Conservation (phyloP, 2,329 filamentous ascomycete species). For the Fusarium sp. region DNA sequence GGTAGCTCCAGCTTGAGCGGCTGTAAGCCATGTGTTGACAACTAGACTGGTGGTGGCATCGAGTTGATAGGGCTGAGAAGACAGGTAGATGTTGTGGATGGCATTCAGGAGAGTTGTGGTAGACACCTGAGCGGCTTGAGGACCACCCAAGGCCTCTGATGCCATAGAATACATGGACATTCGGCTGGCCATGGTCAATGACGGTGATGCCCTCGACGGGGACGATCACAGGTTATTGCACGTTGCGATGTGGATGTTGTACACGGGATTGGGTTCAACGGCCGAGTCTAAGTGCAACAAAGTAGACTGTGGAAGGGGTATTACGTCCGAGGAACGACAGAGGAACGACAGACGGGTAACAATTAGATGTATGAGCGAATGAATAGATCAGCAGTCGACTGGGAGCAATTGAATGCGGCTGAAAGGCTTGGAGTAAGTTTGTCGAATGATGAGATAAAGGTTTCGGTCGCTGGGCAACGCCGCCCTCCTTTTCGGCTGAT, state of each 20-base stretch:
- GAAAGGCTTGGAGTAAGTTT: constrained; percentile 31
- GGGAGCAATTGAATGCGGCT: constrained; percentile 21
- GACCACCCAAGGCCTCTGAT: constrained; percentile 73
- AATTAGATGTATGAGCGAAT: constrained; percentile 37
- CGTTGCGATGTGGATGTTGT: constrained; percentile 34
- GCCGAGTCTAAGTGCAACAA: constrained; percentile 21
- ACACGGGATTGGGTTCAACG: constrained; percentile 22
- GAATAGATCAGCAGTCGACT: constrained; percentile 21
- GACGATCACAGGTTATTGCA: constrained; percentile 53
- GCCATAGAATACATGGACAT: constrained; percentile 78
- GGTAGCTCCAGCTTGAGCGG: constrained; percentile 76
- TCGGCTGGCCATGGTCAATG: constrained; percentile 67
- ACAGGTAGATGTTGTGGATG: constrained; percentile 88
- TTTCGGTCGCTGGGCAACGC: constrained; percentile 49
- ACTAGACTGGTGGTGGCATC: constrained; percentile 92
- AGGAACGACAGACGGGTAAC: constrained; percentile 26
- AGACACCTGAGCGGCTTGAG: constrained; percentile 83
- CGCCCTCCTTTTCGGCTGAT: constrained; percentile 46
- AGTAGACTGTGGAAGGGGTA: constrained; percentile 4
- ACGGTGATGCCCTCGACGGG: constrained; percentile 52
- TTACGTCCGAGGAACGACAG: constrained; percentile 8
- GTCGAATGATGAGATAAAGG: constrained; percentile 35
- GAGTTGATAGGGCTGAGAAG: constrained; percentile 83
- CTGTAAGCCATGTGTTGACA: constrained; percentile 95
- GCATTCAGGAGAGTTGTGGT: constrained; percentile 94